phyloP scores from a whole-genome alignment of 208 protist genomes.

The Trypanosoma conorhini region DNA sequence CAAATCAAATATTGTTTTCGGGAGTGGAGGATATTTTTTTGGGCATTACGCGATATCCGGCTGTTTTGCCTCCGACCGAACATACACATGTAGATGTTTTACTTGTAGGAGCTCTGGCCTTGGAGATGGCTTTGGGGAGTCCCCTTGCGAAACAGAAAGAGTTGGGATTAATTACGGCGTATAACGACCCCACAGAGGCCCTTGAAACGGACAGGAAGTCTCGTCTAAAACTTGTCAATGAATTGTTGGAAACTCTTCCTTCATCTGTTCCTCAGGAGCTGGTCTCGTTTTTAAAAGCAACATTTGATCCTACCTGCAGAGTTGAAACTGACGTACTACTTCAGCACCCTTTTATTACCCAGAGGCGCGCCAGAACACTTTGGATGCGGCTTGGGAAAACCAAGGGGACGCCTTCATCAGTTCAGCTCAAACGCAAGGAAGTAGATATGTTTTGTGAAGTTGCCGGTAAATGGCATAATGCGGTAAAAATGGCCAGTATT shows the following conservation, averaged over 20 bases:
- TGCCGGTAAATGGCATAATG: constrained; percentile 8
- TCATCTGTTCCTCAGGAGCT: constrained; percentile 11
- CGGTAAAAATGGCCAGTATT: constrained; percentile 11
- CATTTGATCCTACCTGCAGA: constrained; percentile 10
- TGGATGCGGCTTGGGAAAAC: neutral
- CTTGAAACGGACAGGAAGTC: constrained; percentile 4
- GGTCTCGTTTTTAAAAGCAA: neutral
- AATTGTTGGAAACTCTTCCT: constrained; percentile 12
- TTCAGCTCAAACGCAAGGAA: constrained; percentile 21
- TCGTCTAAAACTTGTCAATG: constrained; percentile 6
- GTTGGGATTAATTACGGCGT: neutral
- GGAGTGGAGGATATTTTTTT: constrained; percentile 24
- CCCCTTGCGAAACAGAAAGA: constrained; percentile 5
- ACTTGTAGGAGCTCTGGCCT: constrained; percentile 6
- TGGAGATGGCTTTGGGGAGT: constrained; percentile 30
- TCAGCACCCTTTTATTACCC: constrained; percentile 13
- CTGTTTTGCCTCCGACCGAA: constrained; percentile 14
- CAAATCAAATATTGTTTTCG: constrained; percentile 16
- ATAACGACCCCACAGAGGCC: neutral
- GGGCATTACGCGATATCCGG: constrained; percentile 12
- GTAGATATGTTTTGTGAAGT: constrained; percentile 22
- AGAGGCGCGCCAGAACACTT: neutral
- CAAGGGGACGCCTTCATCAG: neutral
- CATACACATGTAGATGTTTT: constrained; percentile 24
- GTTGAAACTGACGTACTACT: constrained; percentile 9